Percentiles rank a stretch among this genome's conserved stretches.
These are phyloP conservation scores for Thermoascus crustaceus DNA, from an alignment of 2,329 filamentous ascomycete species.

Conservation along the genomic window DNA sequence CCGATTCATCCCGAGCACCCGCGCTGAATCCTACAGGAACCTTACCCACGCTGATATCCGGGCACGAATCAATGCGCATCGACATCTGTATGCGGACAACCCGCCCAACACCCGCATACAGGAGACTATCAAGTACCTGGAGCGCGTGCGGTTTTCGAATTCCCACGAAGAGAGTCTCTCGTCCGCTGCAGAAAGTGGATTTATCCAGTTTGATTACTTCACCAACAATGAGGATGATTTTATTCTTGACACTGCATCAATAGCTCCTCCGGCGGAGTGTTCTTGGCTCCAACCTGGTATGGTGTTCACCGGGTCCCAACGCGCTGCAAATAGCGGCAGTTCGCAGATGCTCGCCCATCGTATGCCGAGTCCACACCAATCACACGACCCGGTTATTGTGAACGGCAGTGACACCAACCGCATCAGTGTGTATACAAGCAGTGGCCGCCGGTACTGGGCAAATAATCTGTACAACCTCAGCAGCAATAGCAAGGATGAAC, in stretches of 20 bases:
- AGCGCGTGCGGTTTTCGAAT: slow-evolving; percentile 47
- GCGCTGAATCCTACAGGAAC: slow-evolving; percentile 19
- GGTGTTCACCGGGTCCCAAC: slow-evolving; percentile 54
- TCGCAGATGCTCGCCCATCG: slow-evolving; percentile 23
- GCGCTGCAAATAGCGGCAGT: slow-evolving; percentile 38
- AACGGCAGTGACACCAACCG: slow-evolving; percentile 26
- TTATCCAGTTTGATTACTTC: slow-evolving; percentile 47
- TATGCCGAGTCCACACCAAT: slow-evolving; percentile 16
- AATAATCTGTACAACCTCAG: slow-evolving; percentile 17
- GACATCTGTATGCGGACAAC: slow-evolving; percentile 28
- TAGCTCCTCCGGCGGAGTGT: slow-evolving; percentile 45
- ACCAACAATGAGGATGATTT: slow-evolving; percentile 49
- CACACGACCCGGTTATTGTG: slow-evolving; percentile 26
- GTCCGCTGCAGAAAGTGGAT: slow-evolving; percentile 45
- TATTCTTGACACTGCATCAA: slow-evolving; percentile 45
- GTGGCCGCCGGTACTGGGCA: slow-evolving; percentile 29
- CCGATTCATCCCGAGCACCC: slow-evolving; percentile 23
- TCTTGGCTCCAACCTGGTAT: slow-evolving; percentile 57
- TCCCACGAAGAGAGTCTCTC: slow-evolving; percentile 48
- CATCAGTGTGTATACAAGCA: slow-evolving; percentile 30
- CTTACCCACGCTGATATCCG: slow-evolving; percentile 28
- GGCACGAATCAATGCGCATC: slow-evolving; percentile 27
- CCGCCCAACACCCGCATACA: slow-evolving; percentile 39
- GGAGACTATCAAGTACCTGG: slow-evolving; percentile 54
- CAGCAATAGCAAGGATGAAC: slow-evolving; percentile 40